Conservation (phyloP, 164 flowering plant species). For the Cinnamomum micranthum region DNA sequence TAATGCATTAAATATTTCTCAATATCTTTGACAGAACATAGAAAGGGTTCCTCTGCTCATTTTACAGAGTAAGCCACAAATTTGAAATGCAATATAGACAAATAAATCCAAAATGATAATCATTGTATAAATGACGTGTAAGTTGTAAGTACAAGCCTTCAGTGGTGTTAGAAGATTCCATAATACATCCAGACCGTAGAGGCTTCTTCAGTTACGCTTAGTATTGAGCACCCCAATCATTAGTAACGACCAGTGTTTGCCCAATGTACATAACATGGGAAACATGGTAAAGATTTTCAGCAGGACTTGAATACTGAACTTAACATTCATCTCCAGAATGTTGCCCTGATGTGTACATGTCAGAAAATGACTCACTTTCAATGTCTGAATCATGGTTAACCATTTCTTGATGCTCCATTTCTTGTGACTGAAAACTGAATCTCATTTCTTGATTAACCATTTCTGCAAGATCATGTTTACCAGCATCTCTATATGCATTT, state of each 20-base stretch:
- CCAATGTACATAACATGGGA: not conserved
- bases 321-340: not conserved
- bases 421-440: constrained; percentile 27
- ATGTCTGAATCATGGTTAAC: not conserved
- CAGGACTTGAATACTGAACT: not conserved
- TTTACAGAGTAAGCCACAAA: too few relatives aligned
- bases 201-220: not conserved
- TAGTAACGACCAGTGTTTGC: not conserved
- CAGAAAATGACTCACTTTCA: not conserved
- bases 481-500: constrained; percentile 51
- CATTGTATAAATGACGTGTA: too few relatives aligned
- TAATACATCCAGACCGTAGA: too few relatives aligned
- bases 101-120: too few relatives aligned
- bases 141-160: too few relatives aligned
- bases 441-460: constrained; percentile 62
- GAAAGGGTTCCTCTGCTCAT: too few relatives aligned
- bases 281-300: not conserved
- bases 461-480: constrained; percentile 55
- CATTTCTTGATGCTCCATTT: not conserved
- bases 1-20: too few relatives aligned
- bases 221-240: not conserved
- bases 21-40: too few relatives aligned
- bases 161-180: too few relatives aligned
- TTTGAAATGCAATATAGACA: too few relatives aligned
- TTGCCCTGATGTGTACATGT: too few relatives aligned